Evolutionary conservation across 2,329 filamentous ascomycete genomes (phyloP), one percentile per base, ranked within the genome.

Genomic region (Aspergillus alliaceus): DNA sequence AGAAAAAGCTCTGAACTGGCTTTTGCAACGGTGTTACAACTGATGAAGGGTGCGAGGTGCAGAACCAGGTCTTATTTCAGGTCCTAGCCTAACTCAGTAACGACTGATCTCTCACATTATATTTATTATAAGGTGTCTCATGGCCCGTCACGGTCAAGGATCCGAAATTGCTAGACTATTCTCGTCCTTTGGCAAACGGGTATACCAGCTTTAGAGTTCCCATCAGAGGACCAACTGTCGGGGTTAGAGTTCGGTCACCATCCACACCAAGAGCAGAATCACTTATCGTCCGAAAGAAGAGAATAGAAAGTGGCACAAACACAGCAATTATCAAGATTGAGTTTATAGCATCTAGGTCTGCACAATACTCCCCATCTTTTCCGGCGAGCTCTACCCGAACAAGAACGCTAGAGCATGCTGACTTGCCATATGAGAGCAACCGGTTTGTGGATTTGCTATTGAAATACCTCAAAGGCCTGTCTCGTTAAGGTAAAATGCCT

Each of bases 211-310:
- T n/a, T n/a, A n/a, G 27, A 29, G 27, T 9, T 69, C 96, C 91
- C 52, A 96, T 89, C 63, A 96, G 74, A 2, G 92, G 92, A 0
- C 91, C 91, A 0, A 96, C 91, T 0, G 91, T 96, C 7, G 89
- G 82, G 1, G 92, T 91, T 44, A 96, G 77, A 0, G 91, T 91
- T 74, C 96, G 87, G 50, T 92, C 86, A 66, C 90, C 93, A 39
- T 89, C 78, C 0, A 88, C 82, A 0, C 91, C 92, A 74, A 89
- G 96, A 0, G 88, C 88, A 15, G 75, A 72, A 18, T 77, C 73
- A 64, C 86, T 83, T 65, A 96, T 88, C 47, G 93, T 75, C 37
- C 83, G 79, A 67, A 96, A 86, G 75, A 89, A 91, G 59, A 5
- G 89, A 79, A 90, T 75, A 3, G 86, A 84, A 9, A 91, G 70